These are phyloP conservation scores for Xylariaceae sp. DNA, from an alignment of 2,329 filamentous ascomycete species.

Conservation along the genomic window DNA sequence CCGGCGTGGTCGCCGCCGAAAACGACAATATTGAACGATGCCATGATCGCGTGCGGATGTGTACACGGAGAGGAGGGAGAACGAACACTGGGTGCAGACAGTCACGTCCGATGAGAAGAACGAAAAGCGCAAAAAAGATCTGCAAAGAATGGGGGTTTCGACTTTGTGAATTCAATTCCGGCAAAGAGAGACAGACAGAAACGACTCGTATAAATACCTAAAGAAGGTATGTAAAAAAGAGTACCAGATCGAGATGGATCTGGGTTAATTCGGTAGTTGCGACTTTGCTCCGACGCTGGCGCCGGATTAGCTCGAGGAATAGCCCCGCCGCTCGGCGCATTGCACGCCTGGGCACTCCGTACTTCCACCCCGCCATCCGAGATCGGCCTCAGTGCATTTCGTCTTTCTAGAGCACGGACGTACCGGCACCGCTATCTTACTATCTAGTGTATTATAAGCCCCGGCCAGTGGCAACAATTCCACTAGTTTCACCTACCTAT, in stretches of 20 bases:
- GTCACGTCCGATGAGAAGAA: neutral
- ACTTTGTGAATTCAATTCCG: neutral
- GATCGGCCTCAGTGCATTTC: constrained; percentile 17
- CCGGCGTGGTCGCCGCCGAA: constrained; percentile 82
- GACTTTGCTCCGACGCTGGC: neutral
- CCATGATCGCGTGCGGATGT: constrained; percentile 47
- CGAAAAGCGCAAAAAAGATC: neutral
- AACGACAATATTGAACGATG: constrained; percentile 72
- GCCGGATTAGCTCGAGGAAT: constrained; percentile 2
- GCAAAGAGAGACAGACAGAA: neutral
- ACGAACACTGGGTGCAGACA: neutral
- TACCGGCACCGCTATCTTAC: too few relatives aligned
- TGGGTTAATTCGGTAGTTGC: neutral
- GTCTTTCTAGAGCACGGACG: too few relatives aligned
- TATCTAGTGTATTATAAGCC: too few relatives aligned
- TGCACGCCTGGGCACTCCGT: constrained; percentile 8
- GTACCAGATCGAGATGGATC: neutral
- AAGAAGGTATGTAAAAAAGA: neutral
- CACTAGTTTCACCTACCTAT: too few relatives aligned
- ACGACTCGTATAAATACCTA: too few relatives aligned
- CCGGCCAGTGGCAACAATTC: too few relatives aligned
- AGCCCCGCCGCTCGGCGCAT: constrained; percentile 14
- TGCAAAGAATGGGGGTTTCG: too few relatives aligned
- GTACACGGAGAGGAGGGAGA: neutral
- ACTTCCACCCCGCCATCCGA: constrained; percentile 25